phyloP scores from a whole-genome alignment of 163 green algal species.

The Prototheca wickerhamii region DNA sequence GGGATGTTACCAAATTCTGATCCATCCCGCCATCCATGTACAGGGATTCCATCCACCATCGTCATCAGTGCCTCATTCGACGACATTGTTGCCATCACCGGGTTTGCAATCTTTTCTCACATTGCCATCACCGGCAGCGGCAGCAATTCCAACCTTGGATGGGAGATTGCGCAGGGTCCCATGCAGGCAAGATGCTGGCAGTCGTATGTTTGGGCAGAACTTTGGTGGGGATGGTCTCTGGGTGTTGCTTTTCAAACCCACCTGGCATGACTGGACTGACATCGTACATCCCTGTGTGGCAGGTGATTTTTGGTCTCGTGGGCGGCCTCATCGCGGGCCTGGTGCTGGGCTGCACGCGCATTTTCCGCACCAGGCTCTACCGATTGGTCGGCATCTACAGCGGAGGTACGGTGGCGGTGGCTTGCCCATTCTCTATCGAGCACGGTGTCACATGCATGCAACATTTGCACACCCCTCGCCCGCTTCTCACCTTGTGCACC shows the following conservation, averaged over 20 bases:
- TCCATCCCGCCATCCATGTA: not conserved
- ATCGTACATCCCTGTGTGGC: constrained; percentile 1
- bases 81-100: constrained; percentile 75
- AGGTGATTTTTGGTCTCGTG: constrained; percentile 55
- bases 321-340: constrained; percentile 40
- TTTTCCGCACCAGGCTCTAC: constrained; percentile 53
- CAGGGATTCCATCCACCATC: constrained; percentile 70
- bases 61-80: constrained; percentile 79
- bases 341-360: constrained; percentile 32
- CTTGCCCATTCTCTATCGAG: too few relatives aligned
- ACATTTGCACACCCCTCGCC: not conserved
- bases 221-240: too few relatives aligned
- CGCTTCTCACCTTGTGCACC: not conserved
- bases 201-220: too few relatives aligned
- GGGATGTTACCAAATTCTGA: not conserved
- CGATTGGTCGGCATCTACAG: constrained; percentile 36
- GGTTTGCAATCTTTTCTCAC: constrained; percentile 73
- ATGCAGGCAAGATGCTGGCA: constrained; percentile 43
- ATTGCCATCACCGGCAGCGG: constrained; percentile 44
- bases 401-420: constrained; percentile 9
- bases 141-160: constrained; percentile 26
- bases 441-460: too few relatives aligned
- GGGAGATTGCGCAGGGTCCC: constrained; percentile 58
- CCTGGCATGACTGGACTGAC: too few relatives aligned
- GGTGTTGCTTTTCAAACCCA: too few relatives aligned